Percentiles rank a stretch among this genome's conserved stretches.
phyloP scores from a whole-genome alignment of 805 yeast genomes.

The Candida alai region DNA sequence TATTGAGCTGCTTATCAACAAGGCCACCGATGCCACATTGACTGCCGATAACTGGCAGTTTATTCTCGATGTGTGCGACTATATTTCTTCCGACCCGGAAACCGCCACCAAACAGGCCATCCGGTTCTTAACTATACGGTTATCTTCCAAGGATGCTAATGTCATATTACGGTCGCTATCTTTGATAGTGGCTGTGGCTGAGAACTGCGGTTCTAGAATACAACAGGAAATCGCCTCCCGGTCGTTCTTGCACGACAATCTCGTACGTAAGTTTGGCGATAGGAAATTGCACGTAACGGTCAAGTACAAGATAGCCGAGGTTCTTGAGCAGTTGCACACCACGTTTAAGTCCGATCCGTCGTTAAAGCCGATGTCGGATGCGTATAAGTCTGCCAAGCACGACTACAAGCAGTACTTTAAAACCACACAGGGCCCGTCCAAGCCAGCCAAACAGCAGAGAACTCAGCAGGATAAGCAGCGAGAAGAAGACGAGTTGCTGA shows the following conservation, averaged over 20 bases:
- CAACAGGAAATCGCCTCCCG: constrained; percentile 40
- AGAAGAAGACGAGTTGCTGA: constrained; percentile 79
- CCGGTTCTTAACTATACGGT: constrained; percentile 18
- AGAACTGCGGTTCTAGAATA: constrained; percentile 44
- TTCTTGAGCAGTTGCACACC: constrained; percentile 60
- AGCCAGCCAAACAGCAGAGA: constrained; percentile 55
- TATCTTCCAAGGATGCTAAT: constrained; percentile 36
- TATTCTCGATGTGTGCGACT: constrained; percentile 40
- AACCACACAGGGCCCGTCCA: constrained; percentile 38
- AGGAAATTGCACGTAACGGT: constrained; percentile 60
- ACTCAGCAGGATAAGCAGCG: constrained; percentile 41
- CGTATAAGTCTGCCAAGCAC: constrained; percentile 46
- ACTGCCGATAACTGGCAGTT: constrained; percentile 44
- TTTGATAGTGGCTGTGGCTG: constrained; percentile 36
- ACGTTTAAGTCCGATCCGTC: constrained; percentile 75
- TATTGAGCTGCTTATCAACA: constrained; percentile 19
- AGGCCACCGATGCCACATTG: constrained; percentile 39
- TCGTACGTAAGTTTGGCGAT: constrained; percentile 47
- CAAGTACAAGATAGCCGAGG: constrained; percentile 61
- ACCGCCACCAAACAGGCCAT: constrained; percentile 31
- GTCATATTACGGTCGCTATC: constrained; percentile 35
- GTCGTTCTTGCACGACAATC: constrained; percentile 29
- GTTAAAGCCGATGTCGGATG: constrained; percentile 62
- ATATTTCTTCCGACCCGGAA: constrained; percentile 36
- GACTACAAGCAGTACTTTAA: constrained; percentile 32